These are phyloP conservation scores for Candida insectalens DNA, from an alignment of 805 yeast species.

Conservation along the genomic window DNA sequence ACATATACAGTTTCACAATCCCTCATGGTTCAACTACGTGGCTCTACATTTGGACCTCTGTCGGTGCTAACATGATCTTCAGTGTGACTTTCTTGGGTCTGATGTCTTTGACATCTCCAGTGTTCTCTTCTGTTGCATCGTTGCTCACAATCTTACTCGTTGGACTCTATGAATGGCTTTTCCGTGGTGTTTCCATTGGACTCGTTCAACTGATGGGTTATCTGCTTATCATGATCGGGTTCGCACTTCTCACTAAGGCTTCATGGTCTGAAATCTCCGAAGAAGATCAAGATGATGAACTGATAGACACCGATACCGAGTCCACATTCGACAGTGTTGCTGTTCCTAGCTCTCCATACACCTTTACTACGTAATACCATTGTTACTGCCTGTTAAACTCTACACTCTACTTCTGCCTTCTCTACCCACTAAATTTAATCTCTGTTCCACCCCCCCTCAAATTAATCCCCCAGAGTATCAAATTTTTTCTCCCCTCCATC, in stretches of 20 bases:
- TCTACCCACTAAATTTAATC: no score
- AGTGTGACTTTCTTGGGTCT: conserved; percentile 64
- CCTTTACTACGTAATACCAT: no score
- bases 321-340: conserved; percentile 17
- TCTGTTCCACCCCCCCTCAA: no score
- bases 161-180: conserved; percentile 63
- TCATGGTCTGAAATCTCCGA: conserved; percentile 52
- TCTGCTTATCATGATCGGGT: conserved; percentile 57
- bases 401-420: no score
- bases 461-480: no score
- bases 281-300: conserved; percentile 28
- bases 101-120: conserved; percentile 82
- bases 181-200: conserved; percentile 51
- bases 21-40: conserved; percentile 34
- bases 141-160: conserved; percentile 71
- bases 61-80: conserved; percentile 55
- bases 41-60: conserved; percentile 40
- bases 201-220: conserved; percentile 60
- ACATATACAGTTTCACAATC: conserved; percentile 47
- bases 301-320: conserved; percentile 24
- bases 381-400: no score
- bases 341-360: no score
- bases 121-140: conserved; percentile 52
- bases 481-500: no score
- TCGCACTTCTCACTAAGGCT: conserved; percentile 51